These are phyloP conservation scores for Durio zibethinus DNA, from an alignment of 345 rosid genomes.

Conservation along the genomic window DNA sequence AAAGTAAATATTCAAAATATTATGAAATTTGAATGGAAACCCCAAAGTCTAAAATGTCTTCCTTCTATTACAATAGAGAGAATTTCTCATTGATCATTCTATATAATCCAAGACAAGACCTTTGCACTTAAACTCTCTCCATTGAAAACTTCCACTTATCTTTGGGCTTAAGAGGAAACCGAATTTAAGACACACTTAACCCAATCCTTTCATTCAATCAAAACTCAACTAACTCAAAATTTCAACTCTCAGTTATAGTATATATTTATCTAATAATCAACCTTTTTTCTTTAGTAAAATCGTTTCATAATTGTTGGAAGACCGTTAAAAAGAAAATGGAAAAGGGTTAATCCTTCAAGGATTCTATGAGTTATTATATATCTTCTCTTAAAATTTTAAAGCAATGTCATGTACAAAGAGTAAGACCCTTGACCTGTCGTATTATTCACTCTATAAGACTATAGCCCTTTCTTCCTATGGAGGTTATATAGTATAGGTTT, in stretches of 20 bases:
- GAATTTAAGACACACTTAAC: background rate
- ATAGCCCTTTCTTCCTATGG: background rate
- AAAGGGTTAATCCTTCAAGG: background rate
- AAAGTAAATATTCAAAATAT: too few relatives aligned
- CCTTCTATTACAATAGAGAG: too few relatives aligned
- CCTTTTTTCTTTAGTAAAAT: background rate
- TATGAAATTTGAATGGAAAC: too few relatives aligned
- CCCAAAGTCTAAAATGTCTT: too few relatives aligned
- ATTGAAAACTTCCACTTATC: background rate
- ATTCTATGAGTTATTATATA: background rate
- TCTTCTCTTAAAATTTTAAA: background rate
- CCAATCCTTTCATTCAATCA: background rate
- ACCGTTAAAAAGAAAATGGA: background rate
- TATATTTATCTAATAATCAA: background rate
- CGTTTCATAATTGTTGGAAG: background rate
- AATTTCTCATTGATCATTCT: too few relatives aligned
- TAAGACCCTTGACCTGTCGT: background rate
- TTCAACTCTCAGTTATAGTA: background rate
- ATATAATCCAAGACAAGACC: too few relatives aligned
- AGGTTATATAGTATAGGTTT: background rate
- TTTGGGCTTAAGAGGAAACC: too few relatives aligned
- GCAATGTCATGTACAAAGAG: background rate
- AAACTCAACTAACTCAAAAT: background rate
- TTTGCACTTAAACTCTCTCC: too few relatives aligned
- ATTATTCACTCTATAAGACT: background rate